Base-by-base conservation (phyloP, 345 rosid genomes). In the Moricandia moricandioides region DNA sequence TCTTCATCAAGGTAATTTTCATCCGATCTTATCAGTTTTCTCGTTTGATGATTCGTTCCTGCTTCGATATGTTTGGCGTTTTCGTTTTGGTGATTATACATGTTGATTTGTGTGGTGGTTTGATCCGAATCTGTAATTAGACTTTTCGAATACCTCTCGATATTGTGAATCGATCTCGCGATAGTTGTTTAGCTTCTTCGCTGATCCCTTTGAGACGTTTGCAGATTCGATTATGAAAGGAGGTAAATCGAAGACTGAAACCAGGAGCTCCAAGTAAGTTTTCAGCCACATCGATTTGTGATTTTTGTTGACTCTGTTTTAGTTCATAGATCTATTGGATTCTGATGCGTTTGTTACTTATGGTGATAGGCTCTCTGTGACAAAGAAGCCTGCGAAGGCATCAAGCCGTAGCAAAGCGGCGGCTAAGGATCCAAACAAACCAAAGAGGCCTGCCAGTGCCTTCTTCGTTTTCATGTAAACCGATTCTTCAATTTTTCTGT, bases 391-490 rank as follows among this genome's bases (percentile, higher is more conserved):
- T 0, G 40, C 83, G 0, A 90, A 92, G 59, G 87, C 73, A 8
- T 72, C 66, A 18, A 71, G 72, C 6, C 78, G 78, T 31, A 39
- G 88, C 45, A 69, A 86, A 26, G 85, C 79, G 65, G 89, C 87
- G 13, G 86, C 85, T 3, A 88, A 86, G 81, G 90, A 88, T 77
- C 92, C 92, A 11, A 85, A 83, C 85, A 86, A 86, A 39, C 92
- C 92, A 10, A 88, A 88, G 85, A 83, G 88, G 84, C 90, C 92
- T 0, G 84, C 88, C 21, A 88, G 92, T 67, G 88, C 90, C 27
- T 88, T 88, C 92, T 88, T 85, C 80, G 92, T 88, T 62, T 95
- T 95, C 93, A 92, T 95, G 99, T 95, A 88, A 84, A 65, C 63
- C 56, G 57, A 37, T 54, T 39, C 49, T 71, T 69, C 47, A 29